Evolutionary conservation across 2,329 filamentous ascomycete species (phyloP).

Genomic region (Pseudogymnoascus sp.): DNA sequence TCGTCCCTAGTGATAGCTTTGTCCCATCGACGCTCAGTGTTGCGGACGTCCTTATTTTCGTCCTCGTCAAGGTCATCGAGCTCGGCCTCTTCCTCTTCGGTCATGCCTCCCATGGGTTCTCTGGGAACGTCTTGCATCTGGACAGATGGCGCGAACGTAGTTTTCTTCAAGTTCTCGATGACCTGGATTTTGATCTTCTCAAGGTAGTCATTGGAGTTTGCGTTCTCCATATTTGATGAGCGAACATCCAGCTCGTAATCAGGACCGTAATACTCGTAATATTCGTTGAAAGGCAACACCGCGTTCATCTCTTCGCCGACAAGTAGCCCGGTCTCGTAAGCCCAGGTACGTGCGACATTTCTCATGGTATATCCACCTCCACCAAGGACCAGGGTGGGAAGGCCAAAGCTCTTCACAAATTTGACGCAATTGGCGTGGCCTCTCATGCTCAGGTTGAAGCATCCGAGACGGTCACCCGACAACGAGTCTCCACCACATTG

Average conservation of each 20-base stretch:
- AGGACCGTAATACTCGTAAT: conserved; percentile 89
- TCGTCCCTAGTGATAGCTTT: conserved; percentile 66
- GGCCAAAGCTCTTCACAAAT: conserved; percentile 75
- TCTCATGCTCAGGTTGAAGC: conserved; percentile 95
- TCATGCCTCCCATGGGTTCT: conserved; percentile 51
- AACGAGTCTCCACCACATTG: conserved; percentile 95
- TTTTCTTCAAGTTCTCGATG: conserved; percentile 77
- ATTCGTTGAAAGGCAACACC: conserved; percentile 91
- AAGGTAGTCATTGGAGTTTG: conserved; percentile 74
- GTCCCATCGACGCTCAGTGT: conserved; percentile 76
- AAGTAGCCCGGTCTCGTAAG: conserved; percentile 86
- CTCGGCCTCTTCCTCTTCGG: conserved; percentile 58
- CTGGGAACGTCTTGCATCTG: conserved; percentile 74
- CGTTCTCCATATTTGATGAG: conserved; percentile 82
- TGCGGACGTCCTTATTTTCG: conserved; percentile 72
- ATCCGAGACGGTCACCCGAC: conserved; percentile 86
- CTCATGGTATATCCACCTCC: conserved; percentile 96
- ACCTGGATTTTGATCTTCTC: conserved; percentile 74
- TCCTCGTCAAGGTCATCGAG: conserved; percentile 70
- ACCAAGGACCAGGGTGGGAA: conserved; percentile 85
- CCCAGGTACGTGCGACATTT: conserved; percentile 95
- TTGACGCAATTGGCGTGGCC: conserved; percentile 92
- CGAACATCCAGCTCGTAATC: conserved; percentile 88
- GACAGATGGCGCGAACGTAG: conserved; percentile 78
- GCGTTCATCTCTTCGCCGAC: conserved; percentile 74